Base-by-base conservation (phyloP, 2,329 filamentous ascomycete genomes). In the Colletotrichum melonis region DNA sequence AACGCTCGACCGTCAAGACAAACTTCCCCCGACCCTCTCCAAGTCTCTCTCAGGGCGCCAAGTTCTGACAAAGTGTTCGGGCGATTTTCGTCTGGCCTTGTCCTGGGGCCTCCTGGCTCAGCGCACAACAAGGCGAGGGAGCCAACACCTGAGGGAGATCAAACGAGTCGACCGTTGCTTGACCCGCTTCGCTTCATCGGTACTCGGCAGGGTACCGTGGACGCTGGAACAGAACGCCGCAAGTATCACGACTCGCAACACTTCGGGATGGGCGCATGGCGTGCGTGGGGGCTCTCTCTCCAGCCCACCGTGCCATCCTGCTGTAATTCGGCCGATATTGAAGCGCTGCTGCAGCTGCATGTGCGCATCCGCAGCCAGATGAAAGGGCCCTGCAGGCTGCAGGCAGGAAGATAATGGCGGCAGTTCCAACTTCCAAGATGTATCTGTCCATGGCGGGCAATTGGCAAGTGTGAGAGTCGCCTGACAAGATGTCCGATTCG, bases 111-210 rank as follows among this genome's bases (percentile, higher is more conserved):
- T 65, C 62, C 60, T 57, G 49, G 38, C 58, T 12, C 52, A 16
- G n/a, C 58, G 12, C 8, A 35, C 14, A 19, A 32, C 24, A 56
- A 22, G 56, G 11, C 56, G n/a, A 7, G 42, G 32, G 46, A 24
- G 64, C 28, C 22, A 42, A 42, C 66, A 63, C 38, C 22, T 72
- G 54, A 62, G 60, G 56, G 55, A 69, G 59, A 65, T 64, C 59
- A 65, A 71, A 66, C 55, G 35, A 49, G 30, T 30, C 57, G 52
- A 55, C 56, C 38, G 46, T 26, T 49, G 55, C 62, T 49, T n/a
- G 22, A 71, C 62, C 71, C 56, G 71, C 60, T 60, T 49, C 67
- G 67, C 67, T 69, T 64, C 56, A 58, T 73, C 60, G 67, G 70
- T 24, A 60, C 49, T 62, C 60, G 67, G 70, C 67, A 65, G 67